These are phyloP conservation scores for Eucalyptus melliodora DNA, from an alignment of 345 rosid genomes.

Conservation along the genomic window DNA sequence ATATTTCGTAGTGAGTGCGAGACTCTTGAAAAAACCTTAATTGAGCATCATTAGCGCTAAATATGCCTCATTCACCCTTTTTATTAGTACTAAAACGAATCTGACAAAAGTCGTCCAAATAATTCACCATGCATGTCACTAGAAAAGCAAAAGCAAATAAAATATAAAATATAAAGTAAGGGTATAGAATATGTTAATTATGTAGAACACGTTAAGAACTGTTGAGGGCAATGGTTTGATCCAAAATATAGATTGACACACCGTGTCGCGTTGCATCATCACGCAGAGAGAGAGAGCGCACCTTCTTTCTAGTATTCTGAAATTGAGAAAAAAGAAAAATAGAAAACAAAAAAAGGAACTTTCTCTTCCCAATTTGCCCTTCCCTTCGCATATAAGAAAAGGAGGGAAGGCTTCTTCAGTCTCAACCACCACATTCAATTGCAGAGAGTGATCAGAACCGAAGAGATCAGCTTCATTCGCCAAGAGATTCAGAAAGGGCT, in stretches of 20 bases:
- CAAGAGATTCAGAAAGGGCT: neutral
- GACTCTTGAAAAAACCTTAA: neutral
- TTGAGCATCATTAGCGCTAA: neutral
- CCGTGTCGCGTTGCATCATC: neutral
- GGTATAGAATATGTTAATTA: neutral
- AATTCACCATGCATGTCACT: neutral
- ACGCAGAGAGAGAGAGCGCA: neutral
- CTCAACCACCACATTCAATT: neutral
- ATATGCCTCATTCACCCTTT: neutral
- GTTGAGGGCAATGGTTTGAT: neutral
- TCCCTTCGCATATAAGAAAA: neutral
- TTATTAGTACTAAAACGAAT: neutral
- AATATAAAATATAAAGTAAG: neutral
- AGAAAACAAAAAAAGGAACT: neutral
- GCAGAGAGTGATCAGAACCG: neutral
- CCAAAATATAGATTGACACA: neutral
- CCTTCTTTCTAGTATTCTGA: neutral
- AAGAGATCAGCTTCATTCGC: neutral
- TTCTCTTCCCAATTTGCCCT: neutral
- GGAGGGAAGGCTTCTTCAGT: neutral
- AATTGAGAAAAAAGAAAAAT: neutral
- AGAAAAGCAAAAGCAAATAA: neutral
- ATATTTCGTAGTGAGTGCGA: fast-evolving
- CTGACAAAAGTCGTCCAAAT: neutral
- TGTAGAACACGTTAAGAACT: neutral